Conservation (phyloP, 306 rosid species). For the Fragaria iinumae region DNA sequence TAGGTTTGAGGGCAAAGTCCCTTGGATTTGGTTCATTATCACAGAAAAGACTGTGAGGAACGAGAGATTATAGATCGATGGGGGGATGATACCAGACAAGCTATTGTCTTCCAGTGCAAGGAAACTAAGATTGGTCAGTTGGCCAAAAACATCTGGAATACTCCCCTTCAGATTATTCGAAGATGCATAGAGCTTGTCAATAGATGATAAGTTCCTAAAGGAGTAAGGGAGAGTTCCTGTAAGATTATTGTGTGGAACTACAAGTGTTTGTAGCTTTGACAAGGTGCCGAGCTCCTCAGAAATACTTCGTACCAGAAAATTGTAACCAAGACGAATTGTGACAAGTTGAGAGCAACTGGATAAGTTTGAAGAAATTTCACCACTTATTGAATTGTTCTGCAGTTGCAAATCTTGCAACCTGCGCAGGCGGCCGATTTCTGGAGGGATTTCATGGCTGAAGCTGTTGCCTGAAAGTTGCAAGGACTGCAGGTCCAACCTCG, state of each 20-base stretch:
- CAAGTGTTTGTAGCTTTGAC: too few relatives aligned
- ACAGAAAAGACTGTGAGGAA: neutral
- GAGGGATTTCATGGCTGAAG: neutral
- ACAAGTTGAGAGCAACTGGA: too few relatives aligned
- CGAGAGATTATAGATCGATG: constrained; percentile 3
- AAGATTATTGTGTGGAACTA: neutral
- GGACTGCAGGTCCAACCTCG: neutral
- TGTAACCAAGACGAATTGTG: too few relatives aligned
- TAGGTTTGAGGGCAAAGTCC: neutral
- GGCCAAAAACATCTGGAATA: constrained; percentile 1
- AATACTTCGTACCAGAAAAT: too few relatives aligned
- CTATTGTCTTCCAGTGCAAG: neutral
- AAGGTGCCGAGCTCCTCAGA: too few relatives aligned
- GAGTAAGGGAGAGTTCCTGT: constrained; percentile 8
- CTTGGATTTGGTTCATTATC: neutral
- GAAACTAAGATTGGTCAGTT: neutral
- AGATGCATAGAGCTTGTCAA: neutral
- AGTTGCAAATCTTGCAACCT: too few relatives aligned
- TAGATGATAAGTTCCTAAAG: neutral
- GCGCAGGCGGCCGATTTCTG: too few relatives aligned
- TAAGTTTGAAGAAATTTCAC: too few relatives aligned
- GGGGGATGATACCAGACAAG: neutral
- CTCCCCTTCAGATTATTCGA: neutral
- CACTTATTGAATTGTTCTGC: too few relatives aligned
- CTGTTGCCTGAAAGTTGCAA: constrained; percentile 10